Evolutionary conservation across 306 rosid species (phyloP), one percentile per base, ranked within the genome.

Genomic region (Lablab purpureus): DNA sequence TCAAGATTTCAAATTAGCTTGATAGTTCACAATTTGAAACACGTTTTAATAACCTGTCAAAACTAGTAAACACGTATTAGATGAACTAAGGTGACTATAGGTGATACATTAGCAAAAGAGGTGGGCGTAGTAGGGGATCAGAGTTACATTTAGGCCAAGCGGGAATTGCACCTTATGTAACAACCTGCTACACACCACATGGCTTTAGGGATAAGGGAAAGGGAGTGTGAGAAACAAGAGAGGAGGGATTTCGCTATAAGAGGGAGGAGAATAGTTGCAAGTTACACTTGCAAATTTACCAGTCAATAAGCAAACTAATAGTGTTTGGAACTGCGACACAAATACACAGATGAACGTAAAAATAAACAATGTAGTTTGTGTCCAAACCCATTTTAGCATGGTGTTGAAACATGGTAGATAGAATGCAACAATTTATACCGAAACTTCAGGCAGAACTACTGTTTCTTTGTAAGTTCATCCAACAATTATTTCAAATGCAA

Each of bases 401-500:
- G 68, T 62, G 45, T 17, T 32, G 6, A 13, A 15, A 62, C 12
- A 28, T 59, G 22, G 67, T 28, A 1, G 43, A 62, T 62, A 36
- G 70, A 54, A 77, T 59, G 60, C 45, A 77, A 64, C 62, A 72
- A 80, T 10, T 45, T 51, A 18, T n/a, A 75, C 19, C 12, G 37
- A 28, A 82, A 62, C 32, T 30, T 52, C 28, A 81, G 49, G 19
- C 32, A 70, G 36, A 67, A 70, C 54, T 75, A 67, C 19, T 47
- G 37, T 75, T 71, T 65, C 30, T 51, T 30, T 47, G 32, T 10
- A 37, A 17, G 28, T 65, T 63, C 43, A 50, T 30, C 6, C 77
- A 67, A 47, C 18, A 52, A 56, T 37, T 43, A 75, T 49, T 63
- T 30, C 25, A 71, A 49, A 79, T 34, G 75, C 74, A 81, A 21